Evolutionary conservation across 2,329 filamentous ascomycete genomes (phyloP), one percentile per base, ranked within the genome.

Genomic region (Pseudogymnoascus sp.): DNA sequence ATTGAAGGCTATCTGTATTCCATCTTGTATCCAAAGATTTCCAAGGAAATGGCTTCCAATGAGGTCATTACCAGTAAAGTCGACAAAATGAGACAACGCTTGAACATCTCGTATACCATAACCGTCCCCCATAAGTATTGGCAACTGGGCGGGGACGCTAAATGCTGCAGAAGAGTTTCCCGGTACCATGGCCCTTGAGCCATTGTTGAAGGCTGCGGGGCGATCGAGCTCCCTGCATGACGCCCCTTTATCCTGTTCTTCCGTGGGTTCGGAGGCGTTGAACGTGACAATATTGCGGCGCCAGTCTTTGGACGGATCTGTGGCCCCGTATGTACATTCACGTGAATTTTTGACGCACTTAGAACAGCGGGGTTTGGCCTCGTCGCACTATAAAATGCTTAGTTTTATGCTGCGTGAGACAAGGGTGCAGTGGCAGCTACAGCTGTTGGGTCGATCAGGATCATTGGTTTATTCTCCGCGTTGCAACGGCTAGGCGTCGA

Each of bases 1-100:
- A 43, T 63, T 60, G 33, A 66, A 64, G 22, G 60, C 65, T 12
- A 66, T 58, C 35, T 65, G 65, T 43, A 65, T 50, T 14, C 60
- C 63, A 37, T 64, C 65, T 28, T 60, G 61, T 14, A 57, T 41
- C 65, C 65, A 66, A 12, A 63, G 33, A 22, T 38, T 38, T 12
- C 16, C 30, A n/a, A 54, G 47, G 16, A 54, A 54, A 54, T 54
- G 47, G 12, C 47, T 54, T 30, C 47, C 47, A 54, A 54, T 54
- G 3, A 54, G 47, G 16, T 54, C 47, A 33, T 35, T 54, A 14
- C 47, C 47, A 33, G 47, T 54, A 16, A 54, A 33, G 12, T 16
- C 28, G 6, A 14, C 47, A 54, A 54, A 33, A 54, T 54, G 47
- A 35, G 47, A 54, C 16, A 54, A 54, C 18, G 47, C 47, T 9